Evolutionary conservation across 176 grass and related monocot genomes (phyloP).

Genomic region (Avena atlantica): DNA sequence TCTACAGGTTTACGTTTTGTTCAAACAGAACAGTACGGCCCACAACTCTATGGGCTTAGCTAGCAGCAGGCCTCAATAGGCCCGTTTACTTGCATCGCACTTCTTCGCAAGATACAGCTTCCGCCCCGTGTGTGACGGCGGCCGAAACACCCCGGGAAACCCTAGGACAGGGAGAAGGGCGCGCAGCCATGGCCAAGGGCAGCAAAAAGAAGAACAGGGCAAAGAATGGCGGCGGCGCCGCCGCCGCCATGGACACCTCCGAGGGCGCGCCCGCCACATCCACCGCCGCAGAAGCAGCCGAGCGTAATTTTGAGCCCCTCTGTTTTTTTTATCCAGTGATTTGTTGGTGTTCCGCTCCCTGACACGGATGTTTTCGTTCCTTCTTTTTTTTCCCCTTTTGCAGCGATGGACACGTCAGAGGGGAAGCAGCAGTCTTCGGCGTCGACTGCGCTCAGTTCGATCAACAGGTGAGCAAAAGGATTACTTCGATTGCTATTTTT

Average conservation of each 20-base stretch:
- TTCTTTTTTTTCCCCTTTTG: not conserved
- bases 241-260: constrained; percentile 63
- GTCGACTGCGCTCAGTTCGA: constrained; percentile 51
- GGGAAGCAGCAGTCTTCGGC: constrained; percentile 31
- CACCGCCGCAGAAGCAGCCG: constrained; percentile 23
- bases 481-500: not conserved
- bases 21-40: not conserved
- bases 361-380: not conserved
- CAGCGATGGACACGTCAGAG: constrained; percentile 81
- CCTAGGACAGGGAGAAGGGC: constrained; percentile 49
- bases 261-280: constrained; percentile 35
- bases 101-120: not conserved
- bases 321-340: constrained; percentile 1
- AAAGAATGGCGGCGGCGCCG: constrained; percentile 32
- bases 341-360: not conserved
- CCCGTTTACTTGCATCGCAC: not conserved
- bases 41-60: not conserved
- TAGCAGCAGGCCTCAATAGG: not conserved
- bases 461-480: constrained; percentile 51
- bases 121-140: not conserved
- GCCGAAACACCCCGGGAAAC: constrained; percentile 48
- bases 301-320: constrained; percentile 40
- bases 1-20: not conserved
- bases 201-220: constrained; percentile 66
- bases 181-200: constrained; percentile 76